Percentiles rank a stretch among this genome's conserved stretches.
These are phyloP conservation scores for Gnomoniopsis sp. DNA, from an alignment of 2,329 filamentous ascomycete species.

Conservation along the genomic window DNA sequence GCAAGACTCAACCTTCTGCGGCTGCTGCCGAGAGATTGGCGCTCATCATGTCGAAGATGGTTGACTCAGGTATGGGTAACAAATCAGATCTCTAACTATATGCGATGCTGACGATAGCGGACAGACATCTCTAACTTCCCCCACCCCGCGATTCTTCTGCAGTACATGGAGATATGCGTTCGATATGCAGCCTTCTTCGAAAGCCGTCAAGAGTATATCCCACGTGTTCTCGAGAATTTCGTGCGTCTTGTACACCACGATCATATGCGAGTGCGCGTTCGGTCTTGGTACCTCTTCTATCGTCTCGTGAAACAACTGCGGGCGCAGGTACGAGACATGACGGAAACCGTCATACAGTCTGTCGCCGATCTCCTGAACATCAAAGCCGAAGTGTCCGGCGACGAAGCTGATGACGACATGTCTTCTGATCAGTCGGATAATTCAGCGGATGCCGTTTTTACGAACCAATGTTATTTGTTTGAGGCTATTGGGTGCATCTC, in stretches of 20 bases:
- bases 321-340: slow-evolving; percentile 79
- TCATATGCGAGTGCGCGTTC: slow-evolving; percentile 79
- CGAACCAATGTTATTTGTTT: slow-evolving; percentile 87
- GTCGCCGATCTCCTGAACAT: slow-evolving; percentile 86
- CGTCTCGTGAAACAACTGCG: slow-evolving; percentile 87
- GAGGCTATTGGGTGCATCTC: slow-evolving; percentile 93
- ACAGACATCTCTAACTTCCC: slow-evolving; percentile 78
- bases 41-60: slow-evolving; percentile 93
- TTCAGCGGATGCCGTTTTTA: slow-evolving; percentile 86
- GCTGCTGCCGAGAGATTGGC: slow-evolving; percentile 77
- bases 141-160: slow-evolving; percentile 87
- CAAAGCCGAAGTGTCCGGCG: slow-evolving; percentile 80
- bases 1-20: slow-evolving; percentile 77
- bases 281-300: slow-evolving; percentile 97
- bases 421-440: slow-evolving; percentile 90
- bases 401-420: slow-evolving; percentile 83
- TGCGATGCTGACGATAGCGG: slow-evolving; percentile 14
- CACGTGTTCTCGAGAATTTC: slow-evolving; percentile 85
- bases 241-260: slow-evolving; percentile 85
- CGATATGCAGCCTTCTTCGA: slow-evolving; percentile 94
- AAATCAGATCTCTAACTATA: neutral
- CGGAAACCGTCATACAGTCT: slow-evolving; percentile 86
- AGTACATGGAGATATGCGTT: slow-evolving; percentile 98
- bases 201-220: slow-evolving; percentile 74
- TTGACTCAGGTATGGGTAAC: slow-evolving; percentile 74